Base-by-base conservation (phyloP, 805 yeast genomes). In the Candida xyloterini region DNA sequence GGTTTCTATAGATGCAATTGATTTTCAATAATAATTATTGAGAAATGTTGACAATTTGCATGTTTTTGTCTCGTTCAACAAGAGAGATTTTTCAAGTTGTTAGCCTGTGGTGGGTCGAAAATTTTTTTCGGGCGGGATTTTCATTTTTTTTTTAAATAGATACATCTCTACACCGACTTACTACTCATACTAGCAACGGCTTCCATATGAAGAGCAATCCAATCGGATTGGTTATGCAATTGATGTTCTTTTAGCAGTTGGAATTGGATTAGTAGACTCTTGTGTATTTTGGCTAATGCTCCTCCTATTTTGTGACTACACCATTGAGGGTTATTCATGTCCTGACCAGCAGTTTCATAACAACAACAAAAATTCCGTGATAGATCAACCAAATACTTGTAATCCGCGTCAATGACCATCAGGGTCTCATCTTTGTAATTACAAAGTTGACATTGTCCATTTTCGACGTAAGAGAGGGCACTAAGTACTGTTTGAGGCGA, bases 321-420 rank as follows among this genome's bases (percentile, higher is more conserved):
- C 38, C 38, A 33, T 15, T 15, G 5, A 4, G 33, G 20, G 15
- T 15, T 16, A 7, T 16, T 27, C 9, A 15, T 11, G 32, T 32
- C 33, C 30, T 15, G 35, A 22, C 25, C n/a, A 23, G 25, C 20
- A 13, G 35, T 35, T 2, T 40, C 42, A 11, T 10, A 14, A 26
- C 51, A 47, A 13, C 48, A 43, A 39, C 51, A 47, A 30, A 44
- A 47, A 39, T 42, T 27, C 16, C 31, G 33, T 3, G 29, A 36
- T 20, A 35, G 11, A 29, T 47, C 48, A 7, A 44, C 47, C 15
- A 44, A 14, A 15, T 23, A 28, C 14, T 20, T 22, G 9, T 16
- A 29, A 11, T 35, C 42, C 16, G 26, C 31, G 10, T 23, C 25
- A 14, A 35, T 14, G 10, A 32, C 27, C 33, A 25, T 27, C 31